Percentiles rank a stretch among this genome's conserved stretches.
These are phyloP conservation scores for Pseudoturritis turrita DNA, from an alignment of 345 rosid species.

Conservation along the genomic window DNA sequence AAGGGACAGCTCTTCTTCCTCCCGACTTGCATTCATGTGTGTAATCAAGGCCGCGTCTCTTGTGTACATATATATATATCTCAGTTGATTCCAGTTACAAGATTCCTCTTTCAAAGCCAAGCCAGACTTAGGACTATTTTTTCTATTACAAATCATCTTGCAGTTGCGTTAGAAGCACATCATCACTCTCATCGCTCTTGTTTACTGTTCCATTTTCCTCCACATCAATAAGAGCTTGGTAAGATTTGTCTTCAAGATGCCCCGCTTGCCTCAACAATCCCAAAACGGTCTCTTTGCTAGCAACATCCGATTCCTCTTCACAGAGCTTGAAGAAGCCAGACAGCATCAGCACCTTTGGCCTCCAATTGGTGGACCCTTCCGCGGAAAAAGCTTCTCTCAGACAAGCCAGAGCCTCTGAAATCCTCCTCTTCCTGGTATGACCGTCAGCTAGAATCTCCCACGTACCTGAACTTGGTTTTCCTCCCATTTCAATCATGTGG, in stretches of 20 bases:
- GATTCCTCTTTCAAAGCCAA: not conserved
- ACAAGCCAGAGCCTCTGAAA: slow-evolving; percentile 56
- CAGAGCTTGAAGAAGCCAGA: slow-evolving; percentile 57
- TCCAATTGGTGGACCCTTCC: slow-evolving; percentile 58
- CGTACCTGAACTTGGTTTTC: slow-evolving; percentile 65
- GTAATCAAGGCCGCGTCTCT: not conserved
- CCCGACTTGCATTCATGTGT: not conserved
- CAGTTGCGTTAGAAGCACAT: slow-evolving; percentile 42
- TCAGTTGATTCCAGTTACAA: slow-evolving; percentile 2
- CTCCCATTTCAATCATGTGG: slow-evolving; percentile 66
- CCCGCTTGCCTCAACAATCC: slow-evolving; percentile 53
- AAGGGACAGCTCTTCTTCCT: not conserved
- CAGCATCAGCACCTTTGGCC: slow-evolving; percentile 55
- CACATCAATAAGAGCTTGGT: slow-evolving; percentile 43
- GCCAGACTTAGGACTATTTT: not conserved
- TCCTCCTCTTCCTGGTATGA: slow-evolving; percentile 44
- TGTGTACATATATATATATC: not conserved
- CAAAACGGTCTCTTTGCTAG: slow-evolving; percentile 50
- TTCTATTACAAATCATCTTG: slow-evolving; percentile 34
- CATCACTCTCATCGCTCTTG: slow-evolving; percentile 29
- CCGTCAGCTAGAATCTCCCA: slow-evolving; percentile 94
- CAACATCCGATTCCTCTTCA: slow-evolving; percentile 49
- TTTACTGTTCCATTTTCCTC: not conserved
- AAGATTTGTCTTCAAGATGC: slow-evolving; percentile 45
- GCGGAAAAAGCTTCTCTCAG: slow-evolving; percentile 57